Conservation (phyloP, 176 grass and related monocot genomes). For the Musa acuminata region DNA sequence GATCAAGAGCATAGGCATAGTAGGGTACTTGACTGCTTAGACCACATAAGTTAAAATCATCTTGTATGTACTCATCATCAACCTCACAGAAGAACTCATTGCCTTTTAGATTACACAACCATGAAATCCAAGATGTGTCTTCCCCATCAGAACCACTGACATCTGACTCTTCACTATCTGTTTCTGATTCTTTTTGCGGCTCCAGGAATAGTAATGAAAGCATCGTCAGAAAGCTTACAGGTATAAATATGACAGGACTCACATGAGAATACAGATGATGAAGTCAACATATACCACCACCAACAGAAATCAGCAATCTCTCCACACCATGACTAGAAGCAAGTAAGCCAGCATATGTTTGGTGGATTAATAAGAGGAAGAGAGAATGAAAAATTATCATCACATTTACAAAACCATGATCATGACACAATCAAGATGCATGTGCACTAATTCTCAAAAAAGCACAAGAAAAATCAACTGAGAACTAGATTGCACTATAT, state of each 20-base stretch:
- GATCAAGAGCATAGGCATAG: conserved; percentile 12
- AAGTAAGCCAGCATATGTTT: too few species aligned
- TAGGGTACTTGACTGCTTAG: conserved; percentile 13
- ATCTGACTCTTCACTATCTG: conserved; percentile 7
- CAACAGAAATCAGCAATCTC: not conserved
- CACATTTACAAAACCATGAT: too few species aligned
- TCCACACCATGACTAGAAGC: not conserved
- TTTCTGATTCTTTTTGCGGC: conserved; percentile 11
- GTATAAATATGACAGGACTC: not conserved
- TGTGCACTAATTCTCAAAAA: too few species aligned
- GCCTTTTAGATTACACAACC: conserved; percentile 9
- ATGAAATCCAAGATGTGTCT: conserved; percentile 12
- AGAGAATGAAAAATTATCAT: not conserved
- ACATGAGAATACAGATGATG: not conserved
- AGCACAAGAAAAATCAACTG: too few species aligned
- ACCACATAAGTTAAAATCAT: conserved; percentile 4
- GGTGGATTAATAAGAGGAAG: not conserved
- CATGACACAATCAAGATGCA: too few species aligned
- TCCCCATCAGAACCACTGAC: conserved; percentile 9
- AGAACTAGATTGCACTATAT: not conserved
- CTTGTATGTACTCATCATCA: conserved; percentile 13
- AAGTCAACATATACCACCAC: not conserved
- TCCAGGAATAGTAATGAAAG: not conserved
- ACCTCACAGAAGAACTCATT: conserved; percentile 18
- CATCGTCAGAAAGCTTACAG: not conserved